Percentiles rank a stretch among this genome's conserved stretches.
Evolutionary conservation across 2,329 filamentous ascomycete species (phyloP).

Genomic region (Ascochyta koolunga): DNA sequence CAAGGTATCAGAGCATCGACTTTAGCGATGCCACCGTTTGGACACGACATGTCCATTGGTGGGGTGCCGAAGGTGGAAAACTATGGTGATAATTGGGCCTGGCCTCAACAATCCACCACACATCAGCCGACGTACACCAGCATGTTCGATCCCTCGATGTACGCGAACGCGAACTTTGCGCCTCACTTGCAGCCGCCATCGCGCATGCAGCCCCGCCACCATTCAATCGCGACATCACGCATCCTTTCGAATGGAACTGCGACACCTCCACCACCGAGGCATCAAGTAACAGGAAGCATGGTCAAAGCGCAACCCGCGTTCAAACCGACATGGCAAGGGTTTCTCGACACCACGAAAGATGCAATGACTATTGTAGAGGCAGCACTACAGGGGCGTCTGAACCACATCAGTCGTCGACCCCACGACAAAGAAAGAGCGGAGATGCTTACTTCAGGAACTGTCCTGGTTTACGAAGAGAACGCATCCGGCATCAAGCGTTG

Average conservation of each 20-base stretch:
- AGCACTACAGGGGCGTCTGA: slow-evolving; percentile 71
- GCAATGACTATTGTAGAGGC: slow-evolving; percentile 82
- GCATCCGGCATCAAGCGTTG: slow-evolving; percentile 91
- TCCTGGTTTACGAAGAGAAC: slow-evolving; percentile 92
- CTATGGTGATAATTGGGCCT: slow-evolving; percentile 42
- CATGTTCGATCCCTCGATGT: slow-evolving; percentile 42
- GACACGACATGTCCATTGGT: slow-evolving; percentile 40
- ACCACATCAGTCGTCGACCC: slow-evolving; percentile 80
- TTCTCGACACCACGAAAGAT: slow-evolving; percentile 72
- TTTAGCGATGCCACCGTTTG: slow-evolving; percentile 46
- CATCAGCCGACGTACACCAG: slow-evolving; percentile 31
- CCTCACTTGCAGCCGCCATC: slow-evolving; percentile 28
- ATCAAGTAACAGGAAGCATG: slow-evolving; percentile 35
- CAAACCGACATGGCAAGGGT: slow-evolving; percentile 70
- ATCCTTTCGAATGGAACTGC: slow-evolving; percentile 29
- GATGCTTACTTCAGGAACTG: slow-evolving; percentile 81
- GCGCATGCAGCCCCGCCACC: slow-evolving; percentile 34
- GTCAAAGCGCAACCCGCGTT: slow-evolving; percentile 53
- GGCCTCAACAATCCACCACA: slow-evolving; percentile 35
- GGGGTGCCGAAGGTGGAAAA: slow-evolving; percentile 44
- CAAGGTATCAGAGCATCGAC: slow-evolving; percentile 44
- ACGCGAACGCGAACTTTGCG: slow-evolving; percentile 33
- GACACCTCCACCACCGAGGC: slow-evolving; percentile 38
- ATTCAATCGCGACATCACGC: slow-evolving; percentile 41
- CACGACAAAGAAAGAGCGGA: slow-evolving; percentile 81